Evolutionary conservation across 768 basidiomycete genomes (phyloP).

Genomic region (Leccinum longicurvipes): DNA sequence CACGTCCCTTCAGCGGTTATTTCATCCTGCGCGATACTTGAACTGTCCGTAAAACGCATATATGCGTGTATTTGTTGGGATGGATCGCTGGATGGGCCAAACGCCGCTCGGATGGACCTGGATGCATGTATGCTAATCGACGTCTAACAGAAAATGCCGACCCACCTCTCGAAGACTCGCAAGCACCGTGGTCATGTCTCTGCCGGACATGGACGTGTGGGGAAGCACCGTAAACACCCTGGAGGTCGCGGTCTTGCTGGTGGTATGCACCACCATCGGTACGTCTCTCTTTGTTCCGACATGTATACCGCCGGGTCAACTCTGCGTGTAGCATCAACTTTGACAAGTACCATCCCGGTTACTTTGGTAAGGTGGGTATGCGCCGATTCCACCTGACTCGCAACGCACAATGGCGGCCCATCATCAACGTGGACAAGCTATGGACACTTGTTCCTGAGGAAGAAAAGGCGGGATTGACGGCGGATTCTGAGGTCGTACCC

Average conservation of each 20-base stretch:
- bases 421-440: conserved; percentile 98
- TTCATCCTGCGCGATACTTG: conserved; percentile 14
- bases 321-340: conserved; percentile 73
- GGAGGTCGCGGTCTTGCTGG: conserved; percentile 99
- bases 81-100: conserved; percentile 53
- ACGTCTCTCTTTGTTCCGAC: conserved; percentile 30
- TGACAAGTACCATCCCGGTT: conserved; percentile 99
- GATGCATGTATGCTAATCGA: conserved; percentile 18
- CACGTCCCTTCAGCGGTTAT: conserved; percentile 22
- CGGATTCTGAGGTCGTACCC: conserved; percentile 80
- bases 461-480: conserved; percentile 75
- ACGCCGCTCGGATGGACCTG: conserved; percentile 32
- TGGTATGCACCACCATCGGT: conserved; percentile 99
- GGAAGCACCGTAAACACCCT: conserved; percentile 99
- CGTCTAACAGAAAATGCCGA: conserved; percentile 72
- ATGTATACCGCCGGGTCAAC: neutral
- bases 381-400: conserved; percentile 94
- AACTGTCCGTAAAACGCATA: conserved; percentile 6
- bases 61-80: conserved; percentile 19
- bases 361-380: conserved; percentile 99
- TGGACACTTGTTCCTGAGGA: conserved; percentile 86
- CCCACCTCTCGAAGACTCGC: conserved; percentile 93
- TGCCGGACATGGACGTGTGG: conserved; percentile 99
- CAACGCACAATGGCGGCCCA: conserved; percentile 89
- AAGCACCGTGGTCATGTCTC: conserved; percentile 99